phyloP scores from a whole-genome alignment of 257 asterid genomes.

The Salvia miltiorrhiza region DNA sequence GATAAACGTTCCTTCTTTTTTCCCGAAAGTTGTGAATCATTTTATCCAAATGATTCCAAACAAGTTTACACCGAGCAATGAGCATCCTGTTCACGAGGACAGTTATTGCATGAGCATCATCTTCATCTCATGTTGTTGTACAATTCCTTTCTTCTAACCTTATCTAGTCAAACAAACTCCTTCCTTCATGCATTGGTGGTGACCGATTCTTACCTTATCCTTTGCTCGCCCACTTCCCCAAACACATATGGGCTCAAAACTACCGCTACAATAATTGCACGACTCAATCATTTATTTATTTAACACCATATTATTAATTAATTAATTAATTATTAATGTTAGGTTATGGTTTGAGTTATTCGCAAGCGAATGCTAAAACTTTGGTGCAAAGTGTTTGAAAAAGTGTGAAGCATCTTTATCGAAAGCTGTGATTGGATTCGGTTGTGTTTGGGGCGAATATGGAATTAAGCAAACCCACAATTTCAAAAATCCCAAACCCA shows the following conservation, averaged over 20 bases:
- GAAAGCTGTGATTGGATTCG: background rate
- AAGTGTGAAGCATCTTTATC: background rate
- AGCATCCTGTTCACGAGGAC: background rate
- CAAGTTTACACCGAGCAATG: background rate
- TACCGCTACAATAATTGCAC: background rate
- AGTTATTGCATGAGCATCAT: background rate
- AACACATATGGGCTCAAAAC: background rate
- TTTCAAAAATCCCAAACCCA: background rate
- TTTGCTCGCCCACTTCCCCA: background rate
- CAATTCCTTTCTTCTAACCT: background rate
- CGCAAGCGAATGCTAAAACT: background rate
- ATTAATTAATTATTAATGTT: background rate
- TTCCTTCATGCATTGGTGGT: background rate
- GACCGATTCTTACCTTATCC: conserved; percentile 10
- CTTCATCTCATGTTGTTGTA: background rate
- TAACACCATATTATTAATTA: background rate
- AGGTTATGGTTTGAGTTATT: background rate
- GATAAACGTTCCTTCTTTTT: background rate
- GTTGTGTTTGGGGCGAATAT: background rate
- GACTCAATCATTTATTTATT: background rate
- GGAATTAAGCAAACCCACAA: background rate
- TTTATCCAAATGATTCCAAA: background rate
- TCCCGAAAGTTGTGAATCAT: background rate
- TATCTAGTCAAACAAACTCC: background rate
- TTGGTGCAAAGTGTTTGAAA: background rate